phyloP scores from a whole-genome alignment of 306 rosid genomes.

The Medicago truncatula region MtrunA17r5.0-ANR NC_053042.1:51252501-51253000 shows the following conservation, averaged over 20 bases:
- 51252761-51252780: background rate
- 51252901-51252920: background rate
- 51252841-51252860: background rate
- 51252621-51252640: background rate
- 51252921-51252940: background rate
- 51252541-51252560: background rate
- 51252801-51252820: background rate
- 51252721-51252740: background rate
- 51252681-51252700: background rate
- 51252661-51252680: background rate
- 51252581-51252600: background rate
- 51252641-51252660: background rate
- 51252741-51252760: background rate
- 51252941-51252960: background rate
- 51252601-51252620: background rate
- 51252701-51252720: background rate
- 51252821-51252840: no score
- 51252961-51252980: no score
- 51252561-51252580: background rate
- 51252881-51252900: background rate
- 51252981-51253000: no score
- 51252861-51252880: no score
- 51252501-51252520: background rate
- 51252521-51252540: background rate
- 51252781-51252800: background rate